phyloP scores from a whole-genome alignment of 768 basidiomycete genomes.

The Kockovaella imperatae region DNA sequence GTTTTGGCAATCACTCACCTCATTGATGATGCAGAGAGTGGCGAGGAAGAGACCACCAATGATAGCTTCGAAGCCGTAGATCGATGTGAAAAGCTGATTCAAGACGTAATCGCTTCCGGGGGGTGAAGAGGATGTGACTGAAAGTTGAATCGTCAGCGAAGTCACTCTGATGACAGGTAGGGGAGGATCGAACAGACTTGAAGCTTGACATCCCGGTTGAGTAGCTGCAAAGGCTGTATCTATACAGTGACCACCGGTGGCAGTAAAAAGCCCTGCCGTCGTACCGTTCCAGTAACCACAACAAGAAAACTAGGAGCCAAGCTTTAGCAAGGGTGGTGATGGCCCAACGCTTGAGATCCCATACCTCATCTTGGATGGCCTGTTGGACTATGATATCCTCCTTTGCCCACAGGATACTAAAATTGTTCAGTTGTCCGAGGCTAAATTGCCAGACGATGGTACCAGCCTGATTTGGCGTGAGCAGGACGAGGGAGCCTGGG shows the following conservation, averaged over 20 bases:
- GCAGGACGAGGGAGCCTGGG: neutral
- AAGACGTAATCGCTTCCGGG: slow-evolving; percentile 61
- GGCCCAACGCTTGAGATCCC: slow-evolving; percentile 25
- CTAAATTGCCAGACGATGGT: slow-evolving; percentile 76
- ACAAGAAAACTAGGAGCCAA: slow-evolving; percentile 56
- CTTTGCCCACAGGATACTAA: slow-evolving; percentile 52
- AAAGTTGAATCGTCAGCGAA: neutral
- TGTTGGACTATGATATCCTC: slow-evolving; percentile 49
- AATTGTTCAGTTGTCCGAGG: slow-evolving; percentile 62
- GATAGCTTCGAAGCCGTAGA: slow-evolving; percentile 79
- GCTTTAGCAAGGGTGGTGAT: neutral
- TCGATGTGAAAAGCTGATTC: slow-evolving; percentile 70
- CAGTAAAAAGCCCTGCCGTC: slow-evolving; percentile 49
- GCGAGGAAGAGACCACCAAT: slow-evolving; percentile 67
- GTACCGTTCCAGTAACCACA: slow-evolving; percentile 70
- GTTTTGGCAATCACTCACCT: slow-evolving; percentile 49
- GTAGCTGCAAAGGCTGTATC: slow-evolving; percentile 53
- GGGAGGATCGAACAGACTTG: slow-evolving; percentile 6
- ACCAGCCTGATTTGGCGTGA: slow-evolving; percentile 48
- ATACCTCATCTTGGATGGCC: slow-evolving; percentile 64
- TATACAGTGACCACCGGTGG: slow-evolving; percentile 60
- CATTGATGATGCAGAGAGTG: slow-evolving; percentile 77
- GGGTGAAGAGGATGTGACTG: slow-evolving; percentile 13
- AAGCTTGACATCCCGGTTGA: slow-evolving; percentile 34
- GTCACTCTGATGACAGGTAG: neutral